Evolutionary conservation across 495 filamentous ascomycete genomes (phyloP), one percentile per base, ranked within the genome.

Genomic region (Hamigera avellanea): DNA sequence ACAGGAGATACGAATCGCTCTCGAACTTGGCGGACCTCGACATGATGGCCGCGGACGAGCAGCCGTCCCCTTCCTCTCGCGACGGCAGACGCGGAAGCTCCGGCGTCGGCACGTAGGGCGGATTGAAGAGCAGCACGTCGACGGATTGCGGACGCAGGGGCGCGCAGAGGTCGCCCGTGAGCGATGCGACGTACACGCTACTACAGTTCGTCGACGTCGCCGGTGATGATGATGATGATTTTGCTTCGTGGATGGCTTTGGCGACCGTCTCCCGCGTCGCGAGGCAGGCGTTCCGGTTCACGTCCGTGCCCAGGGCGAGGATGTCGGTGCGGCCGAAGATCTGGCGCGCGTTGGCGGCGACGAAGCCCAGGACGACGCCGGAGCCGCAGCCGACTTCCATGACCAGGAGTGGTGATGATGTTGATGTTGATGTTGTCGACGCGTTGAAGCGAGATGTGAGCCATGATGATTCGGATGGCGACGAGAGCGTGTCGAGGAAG

Each of bases 101-200:
- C 12, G 72, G 61, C 1, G 86, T 88, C 4, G 91, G 91, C 6
- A 96, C 91, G 47, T 98, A 98, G 0, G 91, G 91, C 23, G 91
- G 91, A 52, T 98, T 98, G 69, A 96, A 96, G 21, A 98, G 70
- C 19, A 96, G 64, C 15, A 98, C 71, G 52, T 96, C 91, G 0
- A 93, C 74, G 25, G 52, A 49, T 2, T 67, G 57, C 0, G 57
- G 44, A 1, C 70, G 63, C 5, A 95, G 39, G 2, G 78, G 58
- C 9, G 67, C 51, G 7, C 64, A 58, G 0, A 98, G 67, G 47
- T 95, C 81, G 3, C 70, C 76, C 13, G 70, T 74, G 8, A 83
- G 30, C 13, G 77, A 67, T 14, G 72, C 75, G 1, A 86, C 63
- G 44, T 78, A 78, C 7, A 50, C n/a, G 3, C 8, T 36, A 13